Conservation (phyloP, 495 filamentous ascomycete species). For the Penicillium cataractarum region DNA sequence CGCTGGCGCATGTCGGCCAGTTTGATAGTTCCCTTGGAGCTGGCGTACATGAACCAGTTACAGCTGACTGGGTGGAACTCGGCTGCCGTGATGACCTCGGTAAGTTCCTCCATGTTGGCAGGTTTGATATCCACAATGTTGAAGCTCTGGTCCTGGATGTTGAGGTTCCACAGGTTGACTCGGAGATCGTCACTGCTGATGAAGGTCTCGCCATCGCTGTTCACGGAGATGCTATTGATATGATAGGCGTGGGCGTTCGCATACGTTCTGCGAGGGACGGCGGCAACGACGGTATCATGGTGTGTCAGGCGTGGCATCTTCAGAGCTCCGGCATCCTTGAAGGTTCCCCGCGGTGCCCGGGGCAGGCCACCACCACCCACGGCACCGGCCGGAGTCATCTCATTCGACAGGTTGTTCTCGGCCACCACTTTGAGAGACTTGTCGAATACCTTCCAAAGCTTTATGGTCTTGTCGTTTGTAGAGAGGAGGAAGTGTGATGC, state of each 20-base stretch:
- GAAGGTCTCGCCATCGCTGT: slow-evolving; percentile 98
- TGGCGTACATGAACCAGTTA: slow-evolving; percentile 99
- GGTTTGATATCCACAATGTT: slow-evolving; percentile 99
- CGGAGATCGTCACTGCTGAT: slow-evolving; percentile 97
- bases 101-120: slow-evolving; percentile 99
- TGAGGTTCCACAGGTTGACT: slow-evolving; percentile 98
- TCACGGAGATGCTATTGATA: slow-evolving; percentile 99
- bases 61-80: slow-evolving; percentile 97
- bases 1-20: slow-evolving; percentile 97
- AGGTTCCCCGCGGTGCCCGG: slow-evolving; percentile 69
- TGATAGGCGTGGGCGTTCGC: slow-evolving; percentile 99
- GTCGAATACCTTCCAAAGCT: slow-evolving; percentile 99
- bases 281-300: slow-evolving; percentile 97
- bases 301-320: slow-evolving; percentile 96
- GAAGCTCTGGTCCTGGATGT: slow-evolving; percentile 99
- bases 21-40: slow-evolving; percentile 98
- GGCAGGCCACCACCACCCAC: slow-evolving; percentile 73
- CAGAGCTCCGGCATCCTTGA: slow-evolving; percentile 78
- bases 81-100: slow-evolving; percentile 96
- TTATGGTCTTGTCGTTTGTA: slow-evolving; percentile 99
- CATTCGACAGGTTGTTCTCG: slow-evolving; percentile 96
- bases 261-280: slow-evolving; percentile 92
- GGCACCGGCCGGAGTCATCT: slow-evolving; percentile 80
- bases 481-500: slow-evolving; percentile 97
- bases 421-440: slow-evolving; percentile 98